Evolutionary conservation across 2,329 filamentous ascomycete genomes (phyloP).

Genomic region (Fusarium anthophilum): DNA sequence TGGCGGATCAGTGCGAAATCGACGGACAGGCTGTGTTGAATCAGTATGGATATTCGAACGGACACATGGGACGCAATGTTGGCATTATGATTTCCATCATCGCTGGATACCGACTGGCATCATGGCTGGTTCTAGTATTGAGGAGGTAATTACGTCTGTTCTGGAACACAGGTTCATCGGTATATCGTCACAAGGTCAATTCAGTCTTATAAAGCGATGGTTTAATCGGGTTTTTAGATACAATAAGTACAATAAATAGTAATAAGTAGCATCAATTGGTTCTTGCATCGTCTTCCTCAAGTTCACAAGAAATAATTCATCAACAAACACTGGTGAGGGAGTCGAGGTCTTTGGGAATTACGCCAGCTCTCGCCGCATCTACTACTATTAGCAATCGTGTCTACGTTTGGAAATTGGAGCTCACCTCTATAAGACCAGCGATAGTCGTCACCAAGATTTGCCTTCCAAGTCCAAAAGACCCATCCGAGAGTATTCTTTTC

Average conservation of each 20-base stretch:
- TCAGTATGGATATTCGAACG: conserved; percentile 74
- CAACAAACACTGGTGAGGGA: conserved; percentile 32
- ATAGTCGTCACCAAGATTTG: conserved; percentile 38
- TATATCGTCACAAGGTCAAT: not conserved
- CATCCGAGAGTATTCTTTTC: conserved; percentile 36
- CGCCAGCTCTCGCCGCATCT: conserved; percentile 35
- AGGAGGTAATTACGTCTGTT: conserved; percentile 21
- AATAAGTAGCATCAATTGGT: not conserved
- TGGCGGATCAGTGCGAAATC: conserved; percentile 68
- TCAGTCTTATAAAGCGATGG: not conserved
- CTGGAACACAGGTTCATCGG: not conserved
- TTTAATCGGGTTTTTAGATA: not conserved
- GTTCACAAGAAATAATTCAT: not conserved
- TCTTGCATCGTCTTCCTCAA: not conserved
- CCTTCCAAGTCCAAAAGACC: conserved; percentile 42
- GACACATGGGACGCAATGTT: conserved; percentile 77
- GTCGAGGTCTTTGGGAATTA: conserved; percentile 35
- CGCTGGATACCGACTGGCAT: conserved; percentile 63
- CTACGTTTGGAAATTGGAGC: not conserved
- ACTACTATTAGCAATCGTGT: not conserved
- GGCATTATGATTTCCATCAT: conserved; percentile 84
- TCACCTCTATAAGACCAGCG: conserved; percentile 41
- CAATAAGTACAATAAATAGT: not conserved
- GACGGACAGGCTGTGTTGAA: conserved; percentile 75
- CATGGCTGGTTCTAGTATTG: conserved; percentile 67